Conservation (phyloP, 169 alveolate species). For the Plasmodium yoelii region DNA sequence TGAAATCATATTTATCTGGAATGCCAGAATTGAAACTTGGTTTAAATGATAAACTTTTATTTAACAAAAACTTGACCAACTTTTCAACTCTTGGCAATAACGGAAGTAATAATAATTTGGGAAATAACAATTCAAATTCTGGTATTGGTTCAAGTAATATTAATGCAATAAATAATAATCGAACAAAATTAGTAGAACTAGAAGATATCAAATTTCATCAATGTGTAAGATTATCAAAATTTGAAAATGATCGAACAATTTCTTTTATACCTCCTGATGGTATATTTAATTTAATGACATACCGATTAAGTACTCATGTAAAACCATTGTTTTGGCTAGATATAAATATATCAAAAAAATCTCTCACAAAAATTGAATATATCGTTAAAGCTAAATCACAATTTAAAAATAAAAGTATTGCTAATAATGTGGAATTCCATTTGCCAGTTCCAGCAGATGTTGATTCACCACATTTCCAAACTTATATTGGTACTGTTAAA, state of each 20-base stretch:
- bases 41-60: slow-evolving; percentile 95
- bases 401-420: slow-evolving; percentile 95
- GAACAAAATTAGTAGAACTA: slow-evolving; percentile 94
- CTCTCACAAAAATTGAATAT: slow-evolving; percentile 94
- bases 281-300: slow-evolving; percentile 98
- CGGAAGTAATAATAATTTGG: neutral
- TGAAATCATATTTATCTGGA: slow-evolving; percentile 97
- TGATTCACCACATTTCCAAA: slow-evolving; percentile 94
- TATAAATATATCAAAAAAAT: slow-evolving; percentile 91
- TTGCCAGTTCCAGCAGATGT: slow-evolving; percentile 99
- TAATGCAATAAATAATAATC: slow-evolving; percentile 75
- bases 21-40: slow-evolving; percentile 99
- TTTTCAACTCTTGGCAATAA: slow-evolving; percentile 2
- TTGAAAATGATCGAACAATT: slow-evolving; percentile 95
- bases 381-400: slow-evolving; percentile 94
- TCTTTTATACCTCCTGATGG: slow-evolving; percentile 99
- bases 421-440: slow-evolving; percentile 96
- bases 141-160: slow-evolving; percentile 79
- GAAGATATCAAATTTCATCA: slow-evolving; percentile 99
- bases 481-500: slow-evolving; percentile 96
- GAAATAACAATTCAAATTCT: neutral
- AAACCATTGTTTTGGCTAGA: slow-evolving; percentile 98
- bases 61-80: slow-evolving; percentile 80
- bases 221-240: slow-evolving; percentile 92
- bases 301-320: slow-evolving; percentile 95